Percentiles rank a stretch among this genome's conserved stretches.
Conservation (phyloP, 768 basidiomycete genomes). For the Suillus weaverae region DNA sequence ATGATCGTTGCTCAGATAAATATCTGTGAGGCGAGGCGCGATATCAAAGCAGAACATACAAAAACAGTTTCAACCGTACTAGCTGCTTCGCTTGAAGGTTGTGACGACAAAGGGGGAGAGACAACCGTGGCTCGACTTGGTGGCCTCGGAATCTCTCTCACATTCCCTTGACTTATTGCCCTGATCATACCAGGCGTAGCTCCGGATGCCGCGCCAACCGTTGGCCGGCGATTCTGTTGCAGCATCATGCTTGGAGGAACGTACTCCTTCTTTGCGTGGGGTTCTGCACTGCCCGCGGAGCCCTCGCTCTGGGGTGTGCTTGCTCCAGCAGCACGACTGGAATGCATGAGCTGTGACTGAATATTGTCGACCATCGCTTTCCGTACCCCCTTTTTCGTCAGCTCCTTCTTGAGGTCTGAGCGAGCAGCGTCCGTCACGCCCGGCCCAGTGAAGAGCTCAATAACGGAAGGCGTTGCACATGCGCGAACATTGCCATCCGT, state of each 20-base stretch:
- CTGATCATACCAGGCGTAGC: constrained; percentile 38
- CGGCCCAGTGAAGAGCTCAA: constrained; percentile 83
- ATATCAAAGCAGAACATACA: constrained; percentile 43
- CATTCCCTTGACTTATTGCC: constrained; percentile 48
- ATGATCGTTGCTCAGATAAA: constrained; percentile 9
- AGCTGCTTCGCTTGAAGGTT: constrained; percentile 40
- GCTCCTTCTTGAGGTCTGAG: constrained; percentile 90
- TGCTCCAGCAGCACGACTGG: constrained; percentile 39
- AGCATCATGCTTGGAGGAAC: constrained; percentile 74
- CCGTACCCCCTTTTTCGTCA: constrained; percentile 81
- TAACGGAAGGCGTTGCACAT: constrained; percentile 74
- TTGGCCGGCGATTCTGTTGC: constrained; percentile 50
- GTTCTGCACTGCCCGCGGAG: constrained; percentile 55
- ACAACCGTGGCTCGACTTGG: constrained; percentile 57
- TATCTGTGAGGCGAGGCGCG: not conserved
- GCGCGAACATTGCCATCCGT: constrained; percentile 88
- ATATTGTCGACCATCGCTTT: constrained; percentile 86
- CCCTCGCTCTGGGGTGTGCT: constrained; percentile 54
- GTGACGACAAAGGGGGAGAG: constrained; percentile 43
- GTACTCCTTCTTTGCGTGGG: constrained; percentile 51
- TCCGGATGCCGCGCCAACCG: constrained; percentile 31
- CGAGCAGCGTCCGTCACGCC: constrained; percentile 84
- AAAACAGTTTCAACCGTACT: constrained; percentile 64
- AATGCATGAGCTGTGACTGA: constrained; percentile 59
- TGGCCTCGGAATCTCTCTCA: constrained; percentile 53